These are phyloP conservation scores for Musa troglodytarum DNA, from an alignment of 176 grass and related monocot genomes.

Conservation along the genomic window DNA sequence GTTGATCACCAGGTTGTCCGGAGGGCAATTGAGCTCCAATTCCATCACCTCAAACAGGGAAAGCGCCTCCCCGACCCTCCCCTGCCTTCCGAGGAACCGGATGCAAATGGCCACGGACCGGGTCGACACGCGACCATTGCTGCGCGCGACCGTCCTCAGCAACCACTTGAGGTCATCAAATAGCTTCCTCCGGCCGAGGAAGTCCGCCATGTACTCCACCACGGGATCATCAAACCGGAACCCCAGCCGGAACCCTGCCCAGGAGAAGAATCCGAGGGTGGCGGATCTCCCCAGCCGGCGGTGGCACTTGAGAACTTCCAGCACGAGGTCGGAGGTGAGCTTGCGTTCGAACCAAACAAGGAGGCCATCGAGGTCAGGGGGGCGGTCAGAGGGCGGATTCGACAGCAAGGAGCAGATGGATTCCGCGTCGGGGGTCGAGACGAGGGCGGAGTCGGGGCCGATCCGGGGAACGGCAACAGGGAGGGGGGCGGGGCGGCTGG, in stretches of 20 bases:
- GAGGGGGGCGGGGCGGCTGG: neutral
- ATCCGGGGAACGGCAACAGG: neutral
- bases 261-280: slow-evolving; percentile 15
- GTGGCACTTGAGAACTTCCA: slow-evolving; percentile 11
- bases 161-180: slow-evolving; percentile 23
- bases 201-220: slow-evolving; percentile 17
- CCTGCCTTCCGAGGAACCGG: slow-evolving; percentile 10
- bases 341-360: neutral
- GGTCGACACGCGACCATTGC: slow-evolving; percentile 11
- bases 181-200: slow-evolving; percentile 5
- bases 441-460: neutral
- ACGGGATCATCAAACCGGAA: slow-evolving; percentile 16
- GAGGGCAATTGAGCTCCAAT: slow-evolving; percentile 12
- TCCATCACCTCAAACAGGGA: slow-evolving; percentile 9
- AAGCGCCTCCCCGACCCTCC: slow-evolving; percentile 11
- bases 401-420: slow-evolving; percentile 7
- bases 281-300: slow-evolving; percentile 3
- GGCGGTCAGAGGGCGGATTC: neutral
- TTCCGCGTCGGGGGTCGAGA: neutral
- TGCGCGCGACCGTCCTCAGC: slow-evolving; percentile 10
- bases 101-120: slow-evolving; percentile 9
- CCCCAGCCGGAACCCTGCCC: slow-evolving; percentile 12
- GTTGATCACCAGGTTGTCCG: slow-evolving; percentile 15
- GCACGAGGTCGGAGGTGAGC: slow-evolving; percentile 7
- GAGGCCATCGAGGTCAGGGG: neutral